A percentile compares a stretch with the other conserved stretches of the same genome.
Conservation (phyloP, 2,329 filamentous ascomycete genomes). For the Sporothrix schenckii region DNA sequence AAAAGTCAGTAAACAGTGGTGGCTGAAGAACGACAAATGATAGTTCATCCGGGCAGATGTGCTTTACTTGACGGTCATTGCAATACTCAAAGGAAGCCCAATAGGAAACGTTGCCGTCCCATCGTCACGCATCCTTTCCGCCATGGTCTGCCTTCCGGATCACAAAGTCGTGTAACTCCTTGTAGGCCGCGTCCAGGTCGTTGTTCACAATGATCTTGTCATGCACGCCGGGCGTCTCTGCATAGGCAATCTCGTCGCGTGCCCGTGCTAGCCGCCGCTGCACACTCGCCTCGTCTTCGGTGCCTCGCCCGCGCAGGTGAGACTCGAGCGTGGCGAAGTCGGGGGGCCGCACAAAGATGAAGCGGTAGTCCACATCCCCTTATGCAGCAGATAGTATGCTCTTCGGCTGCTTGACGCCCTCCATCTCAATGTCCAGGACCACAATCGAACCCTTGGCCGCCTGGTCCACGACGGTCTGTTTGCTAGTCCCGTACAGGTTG, state of each 20-base stretch:
- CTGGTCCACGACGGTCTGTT: slow-evolving; percentile 66
- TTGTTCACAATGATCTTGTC: slow-evolving; percentile 46
- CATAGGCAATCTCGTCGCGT: slow-evolving; percentile 72
- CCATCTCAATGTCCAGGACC: slow-evolving; percentile 95
- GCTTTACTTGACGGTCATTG: too few species aligned
- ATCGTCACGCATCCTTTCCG: background rate
- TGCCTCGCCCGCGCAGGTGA: slow-evolving; percentile 72
- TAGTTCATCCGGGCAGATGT: too few species aligned
- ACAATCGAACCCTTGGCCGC: slow-evolving; percentile 73
- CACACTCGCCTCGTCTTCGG: slow-evolving; percentile 75
- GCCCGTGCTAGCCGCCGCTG: slow-evolving; percentile 71
- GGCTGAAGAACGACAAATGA: too few species aligned
- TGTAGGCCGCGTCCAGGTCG: slow-evolving; percentile 55
- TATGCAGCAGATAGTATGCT: slow-evolving; percentile 48
- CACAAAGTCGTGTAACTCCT: slow-evolving; percentile 55
- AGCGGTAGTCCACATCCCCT: slow-evolving; percentile 68
- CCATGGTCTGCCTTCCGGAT: slow-evolving; percentile 42
- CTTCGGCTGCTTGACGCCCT: slow-evolving; percentile 85
- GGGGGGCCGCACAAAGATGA: slow-evolving; percentile 82
- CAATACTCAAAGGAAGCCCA: too few species aligned
- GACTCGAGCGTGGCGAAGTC: slow-evolving; percentile 69
- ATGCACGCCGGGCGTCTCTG: slow-evolving; percentile 65
- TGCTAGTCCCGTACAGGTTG: slow-evolving; percentile 85
- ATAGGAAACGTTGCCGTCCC: background rate
- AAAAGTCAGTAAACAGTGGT: too few species aligned